These are phyloP conservation scores for Ophiostoma piceae DNA, from an alignment of 2,329 filamentous ascomycete genomes.

Conservation along the genomic window DNA sequence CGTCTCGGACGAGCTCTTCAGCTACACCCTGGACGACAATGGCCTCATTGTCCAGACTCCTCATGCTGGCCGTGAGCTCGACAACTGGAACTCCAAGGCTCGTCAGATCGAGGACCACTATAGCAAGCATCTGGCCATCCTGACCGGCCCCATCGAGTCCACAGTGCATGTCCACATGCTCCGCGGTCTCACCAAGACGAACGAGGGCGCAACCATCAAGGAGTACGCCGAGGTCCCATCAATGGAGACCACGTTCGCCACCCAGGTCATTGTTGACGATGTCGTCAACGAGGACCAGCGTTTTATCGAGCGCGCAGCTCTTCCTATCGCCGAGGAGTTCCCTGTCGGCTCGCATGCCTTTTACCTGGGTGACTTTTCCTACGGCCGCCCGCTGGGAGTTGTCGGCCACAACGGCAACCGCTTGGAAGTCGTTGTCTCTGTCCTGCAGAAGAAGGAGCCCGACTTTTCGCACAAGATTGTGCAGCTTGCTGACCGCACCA, in stretches of 20 bases:
- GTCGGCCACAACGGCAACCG: slow-evolving; percentile 65
- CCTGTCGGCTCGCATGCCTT: slow-evolving; percentile 77
- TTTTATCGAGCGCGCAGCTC: slow-evolving; percentile 83
- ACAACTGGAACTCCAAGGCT: slow-evolving; percentile 79
- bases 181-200: slow-evolving; percentile 82
- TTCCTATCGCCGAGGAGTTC: slow-evolving; percentile 88
- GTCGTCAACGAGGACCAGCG: slow-evolving; percentile 87
- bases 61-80: slow-evolving; percentile 70
- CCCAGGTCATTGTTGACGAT: slow-evolving; percentile 83
- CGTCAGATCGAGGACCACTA: slow-evolving; percentile 79
- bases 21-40: slow-evolving; percentile 67
- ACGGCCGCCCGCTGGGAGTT: slow-evolving; percentile 83
- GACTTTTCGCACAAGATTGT: slow-evolving; percentile 79
- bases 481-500: slow-evolving; percentile 59
- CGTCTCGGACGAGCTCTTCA: slow-evolving; percentile 90
- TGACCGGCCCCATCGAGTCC: slow-evolving; percentile 81
- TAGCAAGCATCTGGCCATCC: slow-evolving; percentile 82
- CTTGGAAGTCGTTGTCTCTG: slow-evolving; percentile 72
- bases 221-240: slow-evolving; percentile 84
- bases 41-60: slow-evolving; percentile 63
- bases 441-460: slow-evolving; percentile 64
- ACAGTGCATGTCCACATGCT: slow-evolving; percentile 91
- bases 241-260: slow-evolving; percentile 82
- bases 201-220: slow-evolving; percentile 85
- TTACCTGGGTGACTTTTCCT: slow-evolving; percentile 89